phyloP scores from a whole-genome alignment of 371 early-diverging fungal genomes.

The Mucor indicus region DNA sequence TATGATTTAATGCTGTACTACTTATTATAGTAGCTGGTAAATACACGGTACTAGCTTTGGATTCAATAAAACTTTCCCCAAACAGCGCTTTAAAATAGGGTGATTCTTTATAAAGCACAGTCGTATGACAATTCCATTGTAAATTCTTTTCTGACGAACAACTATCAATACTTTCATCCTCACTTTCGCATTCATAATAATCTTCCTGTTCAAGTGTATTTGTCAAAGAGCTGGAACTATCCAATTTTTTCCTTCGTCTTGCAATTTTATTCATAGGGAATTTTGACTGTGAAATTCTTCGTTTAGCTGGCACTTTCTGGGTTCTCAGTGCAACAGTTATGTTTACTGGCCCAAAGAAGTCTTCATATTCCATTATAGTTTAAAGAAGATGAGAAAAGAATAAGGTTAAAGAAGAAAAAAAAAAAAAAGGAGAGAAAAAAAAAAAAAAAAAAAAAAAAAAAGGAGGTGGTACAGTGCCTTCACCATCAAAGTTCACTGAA shows the following conservation, averaged over 20 bases:
- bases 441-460: background rate
- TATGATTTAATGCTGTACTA: slow-evolving; percentile 8
- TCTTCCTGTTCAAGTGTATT: background rate
- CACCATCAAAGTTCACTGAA: no score
- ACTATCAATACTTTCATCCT: background rate
- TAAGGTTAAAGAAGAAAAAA: background rate
- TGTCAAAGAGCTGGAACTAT: slow-evolving; percentile 1
- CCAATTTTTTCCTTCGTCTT: background rate
- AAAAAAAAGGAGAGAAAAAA: background rate
- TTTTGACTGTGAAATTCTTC: slow-evolving; percentile 10
- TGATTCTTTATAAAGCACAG: slow-evolving; percentile 26
- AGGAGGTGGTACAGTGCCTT: no score
- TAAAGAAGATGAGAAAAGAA: background rate
- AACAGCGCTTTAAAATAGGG: slow-evolving; percentile 43
- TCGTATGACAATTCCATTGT: slow-evolving; percentile 33
- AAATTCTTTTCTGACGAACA: background rate
- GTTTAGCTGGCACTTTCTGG: slow-evolving; percentile 10
- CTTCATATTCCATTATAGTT: background rate
- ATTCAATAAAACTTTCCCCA: slow-evolving; percentile 31
- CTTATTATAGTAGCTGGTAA: slow-evolving; percentile 29
- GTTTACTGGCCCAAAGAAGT: slow-evolving; percentile 11
- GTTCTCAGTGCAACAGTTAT: slow-evolving; percentile 9
- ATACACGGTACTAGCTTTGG: slow-evolving; percentile 22
- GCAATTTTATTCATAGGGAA: slow-evolving; percentile 3
- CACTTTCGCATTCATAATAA: background rate